Base-by-base conservation (phyloP, 192 early-diverging fungal genomes). In the Linderina pennispora region DNA sequence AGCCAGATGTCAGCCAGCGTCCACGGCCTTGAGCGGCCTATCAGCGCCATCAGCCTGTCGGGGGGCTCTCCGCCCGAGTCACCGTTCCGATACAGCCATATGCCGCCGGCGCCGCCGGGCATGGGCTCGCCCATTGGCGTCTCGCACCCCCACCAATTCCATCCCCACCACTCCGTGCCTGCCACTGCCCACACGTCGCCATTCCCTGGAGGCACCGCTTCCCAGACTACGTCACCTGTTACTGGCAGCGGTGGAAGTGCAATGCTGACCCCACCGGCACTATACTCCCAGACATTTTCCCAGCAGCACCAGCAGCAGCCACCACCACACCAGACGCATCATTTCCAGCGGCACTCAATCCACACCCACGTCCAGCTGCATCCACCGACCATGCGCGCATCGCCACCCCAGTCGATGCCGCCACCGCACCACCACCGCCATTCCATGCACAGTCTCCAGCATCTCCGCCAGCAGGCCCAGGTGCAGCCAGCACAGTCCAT, bases 1-100 rank as follows among this genome's bases (percentile, higher is more conserved):
- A 17, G 17, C 38, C 19, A 18, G 40, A 49, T 37, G 15, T 17
- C 44, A 8, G 8, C 43, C 13, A 55, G 56, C 22, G 31, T 41
- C 15, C 35, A 36, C 19, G 16, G 28, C 3, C 50, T 39, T 35
- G 55, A 52, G 1, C 44, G 34, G 23, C 46, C 61, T 23, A 16
- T 25, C 2, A 28, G 62, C 19, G 50, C 55, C 14, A 52, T 61
- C 10, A 40, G 34, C 16, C 48, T 62, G 32, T 46, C 66, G 2
- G 59, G 59, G 4, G 38, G 52, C 14, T 62, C 66, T 34, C 66
- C 59, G 8, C 59, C 66, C 4, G 66, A 70, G 40, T 62, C 59
- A 20, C 59, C 66, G 23, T 70, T 70, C 34, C 55, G 58, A 36
- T 70, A 70, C 23, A 47, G 58, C 1, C 66, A 70, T 36, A 59